Evolutionary conservation across 2,329 filamentous ascomycete species (phyloP).

Genomic region (Emydomyces testavorans): DNA sequence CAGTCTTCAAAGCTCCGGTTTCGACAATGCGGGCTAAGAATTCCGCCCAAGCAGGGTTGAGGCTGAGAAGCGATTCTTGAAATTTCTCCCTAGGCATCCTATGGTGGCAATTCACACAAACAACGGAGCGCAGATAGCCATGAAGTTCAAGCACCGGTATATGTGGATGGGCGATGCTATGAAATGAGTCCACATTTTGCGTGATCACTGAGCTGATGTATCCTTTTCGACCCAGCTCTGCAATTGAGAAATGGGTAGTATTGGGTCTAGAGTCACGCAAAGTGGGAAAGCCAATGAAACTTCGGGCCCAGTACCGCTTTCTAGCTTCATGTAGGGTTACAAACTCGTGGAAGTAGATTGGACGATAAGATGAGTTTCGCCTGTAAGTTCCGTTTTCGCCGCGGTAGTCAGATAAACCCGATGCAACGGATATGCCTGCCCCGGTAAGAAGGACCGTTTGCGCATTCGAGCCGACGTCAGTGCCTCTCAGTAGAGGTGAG

Average conservation of each 20-base stretch:
- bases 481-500: conserved; percentile 38
- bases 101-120: conserved; percentile 67
- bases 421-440: conserved; percentile 86
- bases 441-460: conserved; percentile 61
- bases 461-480: conserved; percentile 37
- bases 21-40: conserved; percentile 62
- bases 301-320: conserved; percentile 91
- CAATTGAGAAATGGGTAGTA: conserved; percentile 63
- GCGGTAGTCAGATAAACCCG: conserved; percentile 84
- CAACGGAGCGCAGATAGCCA: conserved; percentile 70
- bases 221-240: conserved; percentile 59
- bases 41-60: conserved; percentile 78
- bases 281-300: conserved; percentile 83
- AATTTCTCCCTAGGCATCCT: conserved; percentile 62
- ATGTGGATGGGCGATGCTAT: conserved; percentile 61
- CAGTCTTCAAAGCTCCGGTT: conserved; percentile 63
- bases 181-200: conserved; percentile 96
- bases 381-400: conserved; percentile 85
- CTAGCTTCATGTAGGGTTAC: conserved; percentile 66
- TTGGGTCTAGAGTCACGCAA: conserved; percentile 72
- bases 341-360: conserved; percentile 91
- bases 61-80: conserved; percentile 58
- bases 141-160: conserved; percentile 75
- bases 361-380: conserved; percentile 77
- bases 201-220: conserved; percentile 69